Evolutionary conservation across 768 basidiomycete species (phyloP).

Genomic region (Amanita rubescens): DNA sequence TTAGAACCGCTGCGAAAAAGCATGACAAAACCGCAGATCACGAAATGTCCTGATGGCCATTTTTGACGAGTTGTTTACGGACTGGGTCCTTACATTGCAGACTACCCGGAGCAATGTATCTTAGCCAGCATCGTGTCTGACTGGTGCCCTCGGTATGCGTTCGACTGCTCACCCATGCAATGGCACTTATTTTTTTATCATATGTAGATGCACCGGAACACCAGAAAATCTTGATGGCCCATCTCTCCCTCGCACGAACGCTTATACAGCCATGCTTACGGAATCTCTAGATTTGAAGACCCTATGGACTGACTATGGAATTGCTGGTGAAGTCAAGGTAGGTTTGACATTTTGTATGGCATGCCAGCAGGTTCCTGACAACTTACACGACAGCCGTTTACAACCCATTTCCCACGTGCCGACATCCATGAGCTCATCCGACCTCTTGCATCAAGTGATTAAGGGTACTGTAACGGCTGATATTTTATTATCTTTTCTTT

Average conservation of each 20-base stretch:
- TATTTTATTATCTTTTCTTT: no score
- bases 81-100: conserved; percentile 10
- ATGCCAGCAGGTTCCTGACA: neutral
- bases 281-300: neutral
- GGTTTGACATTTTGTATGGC: neutral
- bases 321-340: neutral
- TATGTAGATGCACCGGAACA: neutral
- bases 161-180: neutral
- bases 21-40: conserved; percentile 14
- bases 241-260: neutral
- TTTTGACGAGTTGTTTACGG: conserved; percentile 15
- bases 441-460: conserved; percentile 10
- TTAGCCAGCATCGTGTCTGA: conserved; percentile 11
- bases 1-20: conserved; percentile 7
- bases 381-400: conserved; percentile 10
- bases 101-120: conserved; percentile 16
- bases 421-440: conserved; percentile 10
- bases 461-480: no score
- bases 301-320: neutral
- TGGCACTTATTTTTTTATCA: neutral
- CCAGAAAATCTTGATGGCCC: neutral
- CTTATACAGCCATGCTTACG: neutral
- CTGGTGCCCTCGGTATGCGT: conserved; percentile 14
- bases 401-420: conserved; percentile 10
- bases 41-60: conserved; percentile 14